phyloP scores from a whole-genome alignment of 306 rosid genomes.

The Fragaria iinumae region DNA sequence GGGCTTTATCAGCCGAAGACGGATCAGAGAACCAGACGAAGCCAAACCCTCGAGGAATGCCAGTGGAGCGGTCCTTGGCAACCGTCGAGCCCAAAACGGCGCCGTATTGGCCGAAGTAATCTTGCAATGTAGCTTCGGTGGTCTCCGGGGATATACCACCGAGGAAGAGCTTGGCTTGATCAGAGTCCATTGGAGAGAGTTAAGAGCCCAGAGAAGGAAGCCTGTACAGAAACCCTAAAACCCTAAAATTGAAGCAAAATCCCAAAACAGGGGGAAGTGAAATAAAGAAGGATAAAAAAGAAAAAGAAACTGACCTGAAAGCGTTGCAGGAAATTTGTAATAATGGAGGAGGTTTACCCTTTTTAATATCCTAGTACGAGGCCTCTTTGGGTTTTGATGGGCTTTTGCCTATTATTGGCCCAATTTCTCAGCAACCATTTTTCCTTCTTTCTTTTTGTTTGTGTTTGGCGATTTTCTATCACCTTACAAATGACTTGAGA shows the following conservation, averaged over 20 bases:
- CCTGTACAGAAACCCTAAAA: constrained; percentile 43
- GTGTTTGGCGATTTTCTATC: too few species aligned
- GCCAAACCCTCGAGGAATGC: constrained; percentile 73
- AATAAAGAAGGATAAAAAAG: not conserved
- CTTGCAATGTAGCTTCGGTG: constrained; percentile 41
- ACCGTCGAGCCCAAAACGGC: constrained; percentile 46
- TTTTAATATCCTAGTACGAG: not conserved
- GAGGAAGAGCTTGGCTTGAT: constrained; percentile 52
- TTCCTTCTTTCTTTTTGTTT: not conserved
- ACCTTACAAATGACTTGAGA: too few species aligned
- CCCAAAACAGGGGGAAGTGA: constrained; percentile 11
- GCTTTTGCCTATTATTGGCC: not conserved
- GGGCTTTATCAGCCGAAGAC: constrained; percentile 55
- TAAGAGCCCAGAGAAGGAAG: constrained; percentile 13
- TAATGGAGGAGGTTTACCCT: not conserved
- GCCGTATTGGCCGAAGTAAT: constrained; percentile 52
- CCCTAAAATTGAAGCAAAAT: constrained; percentile 39
- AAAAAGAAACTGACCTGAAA: not conserved
- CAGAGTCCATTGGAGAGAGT: constrained; percentile 45
- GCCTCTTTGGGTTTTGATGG: not conserved
- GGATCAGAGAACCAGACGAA: constrained; percentile 62
- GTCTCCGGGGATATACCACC: constrained; percentile 72
- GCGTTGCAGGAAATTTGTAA: not conserved
- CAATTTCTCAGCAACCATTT: not conserved
- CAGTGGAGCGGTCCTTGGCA: constrained; percentile 47